phyloP scores from a whole-genome alignment of 208 protist species.

The Acanthamoeba royreba region DNA sequence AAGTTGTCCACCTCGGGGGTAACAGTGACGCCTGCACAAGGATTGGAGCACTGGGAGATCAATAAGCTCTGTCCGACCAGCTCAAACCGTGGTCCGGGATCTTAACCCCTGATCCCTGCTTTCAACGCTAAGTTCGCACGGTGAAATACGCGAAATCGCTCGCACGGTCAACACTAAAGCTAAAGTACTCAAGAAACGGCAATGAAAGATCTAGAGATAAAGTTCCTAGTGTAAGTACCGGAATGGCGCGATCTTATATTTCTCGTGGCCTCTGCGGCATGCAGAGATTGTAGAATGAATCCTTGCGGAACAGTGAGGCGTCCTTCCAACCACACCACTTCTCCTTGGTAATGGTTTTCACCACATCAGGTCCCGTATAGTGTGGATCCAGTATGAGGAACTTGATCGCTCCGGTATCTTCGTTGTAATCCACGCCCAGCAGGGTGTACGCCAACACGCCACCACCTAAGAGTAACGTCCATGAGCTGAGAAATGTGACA shows the following conservation, averaged over 20 bases:
- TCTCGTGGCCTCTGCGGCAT: constrained; percentile 81
- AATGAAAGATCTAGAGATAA: background rate
- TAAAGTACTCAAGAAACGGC: no score
- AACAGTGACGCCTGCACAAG: no score
- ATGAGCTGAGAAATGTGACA: background rate
- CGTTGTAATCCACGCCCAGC: constrained; percentile 88
- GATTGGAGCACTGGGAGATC: no score
- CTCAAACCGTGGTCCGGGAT: no score
- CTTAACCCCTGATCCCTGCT: no score
- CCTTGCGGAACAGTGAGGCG: constrained; percentile 83
- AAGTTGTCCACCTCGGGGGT: no score
- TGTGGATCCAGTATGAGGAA: constrained; percentile 93
- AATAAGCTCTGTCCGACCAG: no score
- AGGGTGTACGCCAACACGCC: constrained; percentile 93
- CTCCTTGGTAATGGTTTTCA: constrained; percentile 84
- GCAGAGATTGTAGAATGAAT: constrained; percentile 93
- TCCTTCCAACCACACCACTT: constrained; percentile 90
- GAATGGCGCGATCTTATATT: background rate
- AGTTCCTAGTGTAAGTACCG: background rate
- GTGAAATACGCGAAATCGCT: no score
- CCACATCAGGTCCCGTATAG: constrained; percentile 85
- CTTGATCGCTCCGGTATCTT: constrained; percentile 80
- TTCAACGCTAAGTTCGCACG: no score
- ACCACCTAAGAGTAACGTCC: constrained; percentile 55
- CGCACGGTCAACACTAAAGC: no score